Base-by-base conservation (phyloP, 495 filamentous ascomycete species). In the Friedmanniomyces simplex region DNA sequence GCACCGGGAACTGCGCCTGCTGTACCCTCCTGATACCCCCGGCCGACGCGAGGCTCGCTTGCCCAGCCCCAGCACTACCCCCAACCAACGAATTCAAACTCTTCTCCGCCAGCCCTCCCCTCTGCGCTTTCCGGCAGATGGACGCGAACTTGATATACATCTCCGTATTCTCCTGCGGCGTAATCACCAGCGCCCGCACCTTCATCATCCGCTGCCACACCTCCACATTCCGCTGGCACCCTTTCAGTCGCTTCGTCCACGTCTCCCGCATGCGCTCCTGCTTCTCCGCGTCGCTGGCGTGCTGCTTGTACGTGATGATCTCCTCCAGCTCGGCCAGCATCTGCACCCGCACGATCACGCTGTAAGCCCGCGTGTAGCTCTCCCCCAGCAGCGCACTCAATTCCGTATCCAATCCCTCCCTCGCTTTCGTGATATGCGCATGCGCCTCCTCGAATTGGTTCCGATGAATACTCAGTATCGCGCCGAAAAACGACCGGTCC, bases 91-190 rank as follows among this genome's bases (percentile, higher is more conserved):
- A 84, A 65, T 89, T 88, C 43, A 99, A 73, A n/a, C 89, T 89
- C 69, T 95, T 91, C 73, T 97, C 93, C 1, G 91, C 94, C n/a
- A 99, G 79, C 14, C 91, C 93, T 75, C 89, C 91, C 11, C 93
- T 84, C 51, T 88, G 86, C 30, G 89, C 95, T 67, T 97, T 99
- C 63, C 93, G 85, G 69, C 93, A 99, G 8, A 99, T 79, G 63
- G 96, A 97, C 58, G 94, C 88, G 65, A 96, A 97, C 67, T 99
- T 99, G 74, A 97, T 96, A 79, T 87, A 95, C 89, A 97, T 97
- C 65, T 93, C 86, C 77, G 94, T 87, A 62, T 97, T 95, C 67
- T 99, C 91, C 28, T 79, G 82, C 3, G 93, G 90, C 12, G 79
- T 80, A 50, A 96, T 91, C 49, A 99, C 93, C 46, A 99, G 80